Evolutionary conservation across 352 stramenopile genomes (phyloP), one percentile per base, ranked within the genome.

Genomic region (Globisporangium splendens): DNA sequence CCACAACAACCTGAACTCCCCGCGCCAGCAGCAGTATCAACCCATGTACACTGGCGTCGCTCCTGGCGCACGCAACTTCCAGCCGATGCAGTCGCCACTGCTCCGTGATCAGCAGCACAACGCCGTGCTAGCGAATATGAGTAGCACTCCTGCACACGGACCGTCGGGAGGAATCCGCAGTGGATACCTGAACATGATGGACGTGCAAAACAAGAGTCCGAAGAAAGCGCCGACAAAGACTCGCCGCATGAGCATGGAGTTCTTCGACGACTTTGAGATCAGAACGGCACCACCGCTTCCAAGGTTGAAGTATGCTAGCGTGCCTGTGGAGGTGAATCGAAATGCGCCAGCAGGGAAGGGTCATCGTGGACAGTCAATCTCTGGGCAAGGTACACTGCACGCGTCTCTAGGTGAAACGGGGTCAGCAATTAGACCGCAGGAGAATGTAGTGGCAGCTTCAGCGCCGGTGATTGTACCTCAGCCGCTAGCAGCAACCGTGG

Each of bases 121-220:
- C 5, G 43, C 43, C 14, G 31, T 53, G 31, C 4, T 21, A 5
- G 35, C 35, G 1, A 54, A 8, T 15, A 44, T 33, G 31, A 17
- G 12, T 17, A 60, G 35, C 10, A 65, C 59, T 6, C 43, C 50
- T 7, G 57, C 50, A 6, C 50, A 58, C 15, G 42, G 22, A n/a
- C 31, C 42, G 1, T 31, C 50, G 12, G 50, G 49, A 14, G 21
- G 50, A 12, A 17, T 44, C 14, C 42, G 50, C 12, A 15, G 52
- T 20, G 31, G 33, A 22, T 22, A 33, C 18, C 44, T 54, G 33
- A 52, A 50, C n/a, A 35, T 54, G 15, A 46, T 59, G 21, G 58
- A 64, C 46, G 58, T 50, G 17, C 58, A 64, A 24, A 52, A 57
- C 35, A 64, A 59, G 22, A 64, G 58, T 31, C 58, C 58, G 10